Percentiles rank a stretch among this genome's conserved stretches.
These are phyloP conservation scores for Phytopythium helicoides DNA, from an alignment of 352 stramenopile genomes.

Conservation along the genomic window DNA sequence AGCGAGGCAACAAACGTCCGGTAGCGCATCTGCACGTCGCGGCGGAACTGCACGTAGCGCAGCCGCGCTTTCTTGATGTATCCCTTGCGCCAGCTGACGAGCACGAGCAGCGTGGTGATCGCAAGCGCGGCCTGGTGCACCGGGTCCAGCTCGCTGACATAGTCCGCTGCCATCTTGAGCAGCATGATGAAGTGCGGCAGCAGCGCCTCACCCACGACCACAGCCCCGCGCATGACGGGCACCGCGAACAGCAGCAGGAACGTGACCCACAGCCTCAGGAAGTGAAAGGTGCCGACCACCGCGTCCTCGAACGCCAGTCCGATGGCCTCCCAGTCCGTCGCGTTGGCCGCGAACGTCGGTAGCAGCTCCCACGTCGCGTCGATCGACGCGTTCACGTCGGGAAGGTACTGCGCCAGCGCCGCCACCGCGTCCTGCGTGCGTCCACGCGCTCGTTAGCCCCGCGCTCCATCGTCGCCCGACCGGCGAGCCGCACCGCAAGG, in stretches of 20 bases:
- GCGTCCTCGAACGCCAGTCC: constrained; percentile 50
- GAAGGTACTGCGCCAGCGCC: constrained; percentile 14
- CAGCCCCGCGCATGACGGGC: constrained; percentile 38
- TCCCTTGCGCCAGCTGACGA: constrained; percentile 57
- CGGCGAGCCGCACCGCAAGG: no score
- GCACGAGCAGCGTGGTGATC: constrained; percentile 21
- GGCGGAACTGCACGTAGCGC: constrained; percentile 47
- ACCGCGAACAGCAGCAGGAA: constrained; percentile 51
- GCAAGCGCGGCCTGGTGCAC: constrained; percentile 47
- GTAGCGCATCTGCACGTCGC: constrained; percentile 58
- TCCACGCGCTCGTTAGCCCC: no score
- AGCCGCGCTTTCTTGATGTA: constrained; percentile 60
- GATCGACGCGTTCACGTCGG: constrained; percentile 13
- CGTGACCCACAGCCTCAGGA: constrained; percentile 49
- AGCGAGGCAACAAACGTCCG: constrained; percentile 66
- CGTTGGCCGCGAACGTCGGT: constrained; percentile 32
- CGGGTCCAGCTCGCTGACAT: constrained; percentile 56
- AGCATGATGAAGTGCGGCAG: constrained; percentile 63
- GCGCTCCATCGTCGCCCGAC: no score
- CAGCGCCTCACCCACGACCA: constrained; percentile 44
- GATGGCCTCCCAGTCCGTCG: constrained; percentile 67
- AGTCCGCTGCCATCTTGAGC: constrained; percentile 30
- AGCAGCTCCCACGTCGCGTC: constrained; percentile 30
- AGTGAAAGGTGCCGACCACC: constrained; percentile 55
- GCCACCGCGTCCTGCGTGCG: not conserved